Evolutionary conservation across 23 red algal genomes (phyloP), one percentile per base, ranked within the genome.

Genomic region (Rhodosorus marinus): DNA sequence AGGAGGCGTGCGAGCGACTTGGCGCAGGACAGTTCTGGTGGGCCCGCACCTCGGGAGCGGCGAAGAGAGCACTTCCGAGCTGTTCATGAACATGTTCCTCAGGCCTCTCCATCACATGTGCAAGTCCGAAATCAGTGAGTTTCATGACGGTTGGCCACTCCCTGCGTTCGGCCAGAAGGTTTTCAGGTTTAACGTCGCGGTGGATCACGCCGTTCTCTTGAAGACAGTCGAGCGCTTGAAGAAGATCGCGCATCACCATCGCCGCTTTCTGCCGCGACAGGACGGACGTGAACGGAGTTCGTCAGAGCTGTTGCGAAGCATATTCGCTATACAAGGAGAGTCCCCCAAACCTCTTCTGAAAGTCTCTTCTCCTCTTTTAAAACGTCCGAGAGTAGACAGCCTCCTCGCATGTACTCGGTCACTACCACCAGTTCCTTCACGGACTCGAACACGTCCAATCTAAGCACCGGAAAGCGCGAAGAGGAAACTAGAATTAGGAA

Each of bases 31-130:
- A n/a, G n/a, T n/a, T n/a, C n/a, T n/a, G n/a, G n/a, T n/a, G n/a
- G n/a, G n/a, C n/a, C n/a, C 83, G 62, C 4, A 94, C 75, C 50
- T 94, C 87, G 23, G 87, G 87, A 47, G 87, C 87, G 23, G 84
- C 70, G 56, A 81, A 94, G 50, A 72, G 67, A 24, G 79, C 68
- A 21, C 77, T 94, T 1, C 87, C 87, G 40, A 68, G 56, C 70
- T 60, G 36, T 62, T 60, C 2, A 64, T 73, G 54, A 58, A 75
- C 57, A 75, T 85, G 31, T 74, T 64, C 19, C 69, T 57, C 41
- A 76, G 76, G n/a, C 30, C 62, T 85, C 47, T 82, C 76, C 64
- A 82, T 43, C 24, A 87, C 70, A 69, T 69, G 70, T 22, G 76
- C 76, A 22, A 94, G 49, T 42, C 87, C 87, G 56, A 94, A 94